Evolutionary conservation across 2,329 filamentous ascomycete species (phyloP).

Genomic region (Xylaria sp.): DNA sequence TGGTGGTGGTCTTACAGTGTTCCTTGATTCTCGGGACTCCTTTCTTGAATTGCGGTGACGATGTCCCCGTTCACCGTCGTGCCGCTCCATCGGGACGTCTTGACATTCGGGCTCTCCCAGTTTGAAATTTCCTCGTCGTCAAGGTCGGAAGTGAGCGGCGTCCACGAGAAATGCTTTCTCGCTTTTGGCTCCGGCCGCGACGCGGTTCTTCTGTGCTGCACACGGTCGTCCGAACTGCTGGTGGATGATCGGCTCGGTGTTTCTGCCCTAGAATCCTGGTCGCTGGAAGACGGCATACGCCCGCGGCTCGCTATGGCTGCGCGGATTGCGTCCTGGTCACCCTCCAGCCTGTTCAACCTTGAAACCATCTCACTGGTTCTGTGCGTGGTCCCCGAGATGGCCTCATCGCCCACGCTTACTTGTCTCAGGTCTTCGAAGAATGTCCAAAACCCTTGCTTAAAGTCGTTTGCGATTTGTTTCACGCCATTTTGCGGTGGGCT

Average conservation of each 20-base stretch:
- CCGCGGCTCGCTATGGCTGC: conserved; percentile 45
- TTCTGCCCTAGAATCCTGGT: conserved; percentile 38
- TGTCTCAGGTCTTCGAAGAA: conserved; percentile 96
- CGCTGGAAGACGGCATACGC: conserved; percentile 48
- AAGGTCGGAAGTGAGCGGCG: conserved; percentile 58
- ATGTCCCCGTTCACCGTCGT: conserved; percentile 58
- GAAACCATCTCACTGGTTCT: conserved; percentile 39
- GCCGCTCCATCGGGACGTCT: conserved; percentile 66
- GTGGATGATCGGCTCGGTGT: conserved; percentile 40
- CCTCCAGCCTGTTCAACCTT: conserved; percentile 30
- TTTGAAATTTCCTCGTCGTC: conserved; percentile 65
- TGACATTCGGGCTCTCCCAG: conserved; percentile 60
- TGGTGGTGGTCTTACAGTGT: conserved; percentile 49
- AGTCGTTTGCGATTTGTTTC: conserved; percentile 85
- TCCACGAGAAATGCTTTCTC: conserved; percentile 62
- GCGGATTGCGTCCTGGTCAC: conserved; percentile 52
- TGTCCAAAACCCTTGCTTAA: conserved; percentile 87
- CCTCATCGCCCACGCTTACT: conserved; percentile 94
- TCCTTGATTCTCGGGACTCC: conserved; percentile 48
- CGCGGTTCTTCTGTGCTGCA: conserved; percentile 34
- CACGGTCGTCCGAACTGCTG: conserved; percentile 32
- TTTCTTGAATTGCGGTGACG: conserved; percentile 49
- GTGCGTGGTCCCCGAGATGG: conserved; percentile 60
- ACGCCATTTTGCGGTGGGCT: conserved; percentile 49
- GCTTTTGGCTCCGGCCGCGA: conserved; percentile 44